These are phyloP conservation scores for Boletellus dicymbophilus DNA, from an alignment of 1,284 basidiomycete species.

Conservation along the genomic window DNA sequence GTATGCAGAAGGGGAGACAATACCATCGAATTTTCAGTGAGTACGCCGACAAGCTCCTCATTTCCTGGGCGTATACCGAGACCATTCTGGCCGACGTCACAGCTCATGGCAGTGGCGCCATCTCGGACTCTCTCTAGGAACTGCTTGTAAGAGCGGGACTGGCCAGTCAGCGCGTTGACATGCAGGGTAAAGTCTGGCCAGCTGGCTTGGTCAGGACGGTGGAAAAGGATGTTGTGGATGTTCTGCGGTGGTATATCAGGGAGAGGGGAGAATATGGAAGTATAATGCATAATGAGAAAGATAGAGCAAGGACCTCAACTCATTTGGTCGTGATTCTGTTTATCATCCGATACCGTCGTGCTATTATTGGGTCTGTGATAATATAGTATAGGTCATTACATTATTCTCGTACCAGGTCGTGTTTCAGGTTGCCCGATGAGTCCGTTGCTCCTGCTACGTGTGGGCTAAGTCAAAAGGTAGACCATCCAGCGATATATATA, in stretches of 20 bases:
- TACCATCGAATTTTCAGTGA: conserved; percentile 71
- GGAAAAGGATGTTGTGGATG: conserved; percentile 56
- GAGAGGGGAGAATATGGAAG: conserved; percentile 38
- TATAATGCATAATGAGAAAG: conserved; percentile 36
- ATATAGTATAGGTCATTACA: too few species aligned
- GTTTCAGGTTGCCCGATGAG: too few species aligned
- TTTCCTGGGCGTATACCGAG: conserved; percentile 49
- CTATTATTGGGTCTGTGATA: too few species aligned
- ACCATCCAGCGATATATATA: too few species aligned
- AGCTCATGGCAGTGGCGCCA: conserved; percentile 57
- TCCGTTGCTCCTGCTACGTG: too few species aligned
- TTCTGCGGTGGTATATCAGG: conserved; percentile 50
- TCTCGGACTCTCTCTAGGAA: conserved; percentile 53
- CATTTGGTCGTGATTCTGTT: too few species aligned
- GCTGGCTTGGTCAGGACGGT: conserved; percentile 48
- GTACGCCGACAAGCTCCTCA: conserved; percentile 64
- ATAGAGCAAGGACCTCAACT: too few species aligned
- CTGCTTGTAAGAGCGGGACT: conserved; percentile 45
- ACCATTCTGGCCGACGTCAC: conserved; percentile 49
- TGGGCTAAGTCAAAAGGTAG: too few species aligned
- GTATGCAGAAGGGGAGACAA: conserved; percentile 9
- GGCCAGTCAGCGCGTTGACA: conserved; percentile 57
- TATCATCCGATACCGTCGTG: too few species aligned
- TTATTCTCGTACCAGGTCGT: too few species aligned
- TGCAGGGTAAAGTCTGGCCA: conserved; percentile 58